These are phyloP conservation scores for Globisporangium rhizosaccharum DNA, from an alignment of 352 stramenopile species.

Conservation along the genomic window DNA sequence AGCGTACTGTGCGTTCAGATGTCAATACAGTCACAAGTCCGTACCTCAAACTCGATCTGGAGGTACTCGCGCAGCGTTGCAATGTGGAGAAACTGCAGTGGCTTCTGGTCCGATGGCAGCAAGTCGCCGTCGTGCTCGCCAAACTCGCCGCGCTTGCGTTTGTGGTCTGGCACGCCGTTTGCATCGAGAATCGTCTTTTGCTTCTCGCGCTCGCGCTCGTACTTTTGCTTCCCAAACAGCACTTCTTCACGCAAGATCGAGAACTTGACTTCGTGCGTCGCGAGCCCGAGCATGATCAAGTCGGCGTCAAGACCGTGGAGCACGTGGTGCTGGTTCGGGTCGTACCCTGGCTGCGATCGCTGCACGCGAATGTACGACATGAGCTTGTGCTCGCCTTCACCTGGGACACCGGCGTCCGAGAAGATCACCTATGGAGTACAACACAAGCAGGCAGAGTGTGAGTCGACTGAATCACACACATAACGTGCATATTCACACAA, in stretches of 20 bases:
- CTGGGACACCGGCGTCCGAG: conserved; percentile 94
- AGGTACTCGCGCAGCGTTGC: conserved; percentile 93
- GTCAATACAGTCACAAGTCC: background rate
- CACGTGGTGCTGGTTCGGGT: conserved; percentile 97
- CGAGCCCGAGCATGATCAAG: conserved; percentile 99
- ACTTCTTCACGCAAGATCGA: conserved; percentile 97
- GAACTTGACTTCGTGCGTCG: conserved; percentile 98
- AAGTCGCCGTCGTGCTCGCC: conserved; percentile 73
- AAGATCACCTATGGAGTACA: conserved; percentile 83
- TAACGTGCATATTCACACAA: background rate
- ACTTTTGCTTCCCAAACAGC: conserved; percentile 82
- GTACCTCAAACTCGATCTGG: conserved; percentile 88
- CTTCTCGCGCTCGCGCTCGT: conserved; percentile 63
- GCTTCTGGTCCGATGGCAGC: conserved; percentile 86
- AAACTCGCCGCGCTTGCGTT: conserved; percentile 79
- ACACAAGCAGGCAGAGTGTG: background rate
- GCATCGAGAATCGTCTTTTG: conserved; percentile 63
- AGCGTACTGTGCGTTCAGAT: background rate
- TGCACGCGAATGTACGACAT: conserved; percentile 97
- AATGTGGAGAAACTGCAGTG: conserved; percentile 92
- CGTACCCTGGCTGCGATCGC: conserved; percentile 92
- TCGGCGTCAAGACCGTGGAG: conserved; percentile 98
- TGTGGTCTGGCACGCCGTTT: conserved; percentile 66
- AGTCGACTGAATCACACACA: background rate
- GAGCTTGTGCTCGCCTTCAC: conserved; percentile 99